Evolutionary conservation across 352 stramenopile genomes (phyloP).

Genomic region (Phytophthora idaei): DNA sequence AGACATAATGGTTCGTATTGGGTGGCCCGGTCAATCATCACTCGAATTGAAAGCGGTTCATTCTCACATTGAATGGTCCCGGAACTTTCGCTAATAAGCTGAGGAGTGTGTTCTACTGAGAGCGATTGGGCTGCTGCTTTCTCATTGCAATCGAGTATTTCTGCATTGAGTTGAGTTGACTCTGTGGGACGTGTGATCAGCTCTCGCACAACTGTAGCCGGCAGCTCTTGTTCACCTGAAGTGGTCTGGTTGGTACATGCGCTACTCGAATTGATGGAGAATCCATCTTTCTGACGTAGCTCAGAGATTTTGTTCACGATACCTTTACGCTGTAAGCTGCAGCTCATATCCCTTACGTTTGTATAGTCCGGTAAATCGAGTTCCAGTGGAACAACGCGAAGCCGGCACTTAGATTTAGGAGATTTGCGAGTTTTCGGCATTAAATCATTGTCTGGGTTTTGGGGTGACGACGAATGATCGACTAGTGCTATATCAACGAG

Average conservation of each 20-base stretch:
- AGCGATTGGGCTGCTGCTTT: not conserved
- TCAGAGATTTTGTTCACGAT: not conserved
- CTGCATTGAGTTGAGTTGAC: not conserved
- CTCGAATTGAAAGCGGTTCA: not conserved
- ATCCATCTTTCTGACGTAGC: not conserved
- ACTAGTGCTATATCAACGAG: not conserved
- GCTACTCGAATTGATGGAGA: not conserved
- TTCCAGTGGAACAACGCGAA: constrained; percentile 14
- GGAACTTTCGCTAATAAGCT: not conserved
- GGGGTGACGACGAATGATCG: not conserved
- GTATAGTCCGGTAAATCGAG: constrained; percentile 11
- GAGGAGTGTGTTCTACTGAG: not conserved
- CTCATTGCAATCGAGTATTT: not conserved
- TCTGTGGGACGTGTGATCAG: too few relatives aligned
- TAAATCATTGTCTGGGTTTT: not conserved
- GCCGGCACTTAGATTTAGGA: not conserved
- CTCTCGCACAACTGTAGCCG: not conserved
- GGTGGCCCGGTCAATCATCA: constrained; percentile 15
- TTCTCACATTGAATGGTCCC: not conserved
- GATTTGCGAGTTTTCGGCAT: not conserved
- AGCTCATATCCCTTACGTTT: not conserved
- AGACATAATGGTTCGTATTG: constrained; percentile 19
- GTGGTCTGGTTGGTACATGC: not conserved
- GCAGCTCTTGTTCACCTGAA: not conserved
- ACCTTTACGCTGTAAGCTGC: constrained; percentile 6